A percentile compares a stretch with the other conserved stretches of the same genome.
Conservation (phyloP, 257 asterid species). For the Phtheirospermum japonicum region DNA sequence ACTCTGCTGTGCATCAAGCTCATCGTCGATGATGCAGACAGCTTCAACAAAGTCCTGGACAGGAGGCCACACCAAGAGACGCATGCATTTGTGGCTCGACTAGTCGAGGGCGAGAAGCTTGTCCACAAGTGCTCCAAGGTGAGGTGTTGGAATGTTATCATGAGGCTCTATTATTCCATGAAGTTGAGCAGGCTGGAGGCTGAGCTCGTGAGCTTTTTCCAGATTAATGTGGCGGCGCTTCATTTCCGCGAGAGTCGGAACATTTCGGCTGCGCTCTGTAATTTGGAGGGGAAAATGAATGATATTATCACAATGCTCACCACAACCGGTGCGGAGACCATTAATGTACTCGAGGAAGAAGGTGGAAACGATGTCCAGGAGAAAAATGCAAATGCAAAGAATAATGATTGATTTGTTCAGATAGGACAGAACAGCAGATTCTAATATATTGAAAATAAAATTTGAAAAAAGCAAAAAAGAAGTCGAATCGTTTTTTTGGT, state of each 20-base stretch:
- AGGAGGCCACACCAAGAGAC: conserved; percentile 28
- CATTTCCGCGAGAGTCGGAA: conserved; percentile 31
- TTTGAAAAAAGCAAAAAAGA: too few relatives aligned
- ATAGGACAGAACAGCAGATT: too few relatives aligned
- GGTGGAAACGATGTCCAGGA: too few relatives aligned
- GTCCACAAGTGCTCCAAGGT: too few relatives aligned
- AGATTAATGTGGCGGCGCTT: conserved; percentile 33
- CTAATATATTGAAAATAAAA: too few relatives aligned
- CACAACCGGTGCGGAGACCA: too few relatives aligned
- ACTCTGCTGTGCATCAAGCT: conserved; percentile 17
- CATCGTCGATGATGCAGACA: conserved; percentile 32
- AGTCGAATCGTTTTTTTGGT: too few relatives aligned
- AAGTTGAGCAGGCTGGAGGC: conserved; percentile 29
- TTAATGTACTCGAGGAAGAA: too few relatives aligned
- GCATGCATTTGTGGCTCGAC: conserved; percentile 8
- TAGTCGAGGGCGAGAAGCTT: conserved; percentile 28
- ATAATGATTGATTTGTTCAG: too few relatives aligned
- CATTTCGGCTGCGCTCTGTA: conserved; percentile 21
- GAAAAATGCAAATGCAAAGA: too few relatives aligned
- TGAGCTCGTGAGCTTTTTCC: conserved; percentile 21
- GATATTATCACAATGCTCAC: too few relatives aligned
- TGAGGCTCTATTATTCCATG: conserved; percentile 28
- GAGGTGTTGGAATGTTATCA: conserved; percentile 20
- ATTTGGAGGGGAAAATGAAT: conserved; percentile 26
- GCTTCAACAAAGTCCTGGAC: conserved; percentile 26